These are phyloP conservation scores for Martiniozyma asiatica DNA, from an alignment of 1,139 yeast species.

Conservation along the genomic window DNA sequence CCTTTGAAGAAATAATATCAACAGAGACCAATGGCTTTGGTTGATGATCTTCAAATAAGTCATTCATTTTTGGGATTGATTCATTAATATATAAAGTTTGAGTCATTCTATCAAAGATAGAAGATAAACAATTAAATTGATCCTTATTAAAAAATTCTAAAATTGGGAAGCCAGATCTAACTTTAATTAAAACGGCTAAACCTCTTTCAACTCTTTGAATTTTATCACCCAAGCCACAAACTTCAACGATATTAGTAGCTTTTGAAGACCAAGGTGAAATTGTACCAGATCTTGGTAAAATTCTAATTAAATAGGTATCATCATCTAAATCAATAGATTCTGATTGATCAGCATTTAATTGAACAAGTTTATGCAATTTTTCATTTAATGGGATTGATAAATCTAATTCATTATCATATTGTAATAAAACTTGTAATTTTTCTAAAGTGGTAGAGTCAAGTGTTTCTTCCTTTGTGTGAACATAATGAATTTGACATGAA, in stretches of 20 bases:
- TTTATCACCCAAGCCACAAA: slow-evolving; percentile 65
- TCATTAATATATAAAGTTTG: slow-evolving; percentile 48
- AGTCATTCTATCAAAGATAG: slow-evolving; percentile 92
- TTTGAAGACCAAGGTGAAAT: slow-evolving; percentile 99
- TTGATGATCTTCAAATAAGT: slow-evolving; percentile 62
- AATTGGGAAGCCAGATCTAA: slow-evolving; percentile 57
- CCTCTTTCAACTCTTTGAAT: slow-evolving; percentile 90
- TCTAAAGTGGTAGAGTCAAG: slow-evolving; percentile 28
- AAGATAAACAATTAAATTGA: slow-evolving; percentile 40
- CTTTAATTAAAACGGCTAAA: slow-evolving; percentile 56
- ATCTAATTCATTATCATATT: slow-evolving; percentile 65
- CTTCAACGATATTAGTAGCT: slow-evolving; percentile 88
- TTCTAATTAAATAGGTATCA: slow-evolving; percentile 53
- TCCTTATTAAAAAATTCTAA: slow-evolving; percentile 39
- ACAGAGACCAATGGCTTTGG: slow-evolving; percentile 83
- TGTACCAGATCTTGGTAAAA: slow-evolving; percentile 90
- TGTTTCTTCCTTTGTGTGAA: slow-evolving; percentile 36
- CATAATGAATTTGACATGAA: slow-evolving; percentile 72
- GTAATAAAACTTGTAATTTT: slow-evolving; percentile 52
- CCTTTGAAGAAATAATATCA: slow-evolving; percentile 49
- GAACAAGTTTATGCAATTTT: slow-evolving; percentile 33
- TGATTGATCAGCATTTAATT: slow-evolving; percentile 14
- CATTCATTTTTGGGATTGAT: slow-evolving; percentile 49
- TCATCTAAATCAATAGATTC: slow-evolving; percentile 9
- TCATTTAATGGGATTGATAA: slow-evolving; percentile 34